A percentile compares a stretch with the other conserved stretches of the same genome.
phyloP scores from a whole-genome alignment of 192 early-diverging fungal genomes.

The Dissophora globulifera region DNA sequence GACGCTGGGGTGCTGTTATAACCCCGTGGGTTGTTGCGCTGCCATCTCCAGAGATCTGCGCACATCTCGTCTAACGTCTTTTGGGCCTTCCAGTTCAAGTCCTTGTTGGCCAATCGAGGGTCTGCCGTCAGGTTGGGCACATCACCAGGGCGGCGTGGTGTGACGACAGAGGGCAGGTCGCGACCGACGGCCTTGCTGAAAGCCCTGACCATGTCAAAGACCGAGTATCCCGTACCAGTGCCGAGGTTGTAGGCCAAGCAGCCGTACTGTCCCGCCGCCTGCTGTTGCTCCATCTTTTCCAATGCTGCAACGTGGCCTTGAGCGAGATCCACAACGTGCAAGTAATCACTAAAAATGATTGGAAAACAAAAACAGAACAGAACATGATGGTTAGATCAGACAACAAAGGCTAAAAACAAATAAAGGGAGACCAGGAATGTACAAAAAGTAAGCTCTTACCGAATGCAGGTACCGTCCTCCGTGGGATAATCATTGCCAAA shows the following conservation, averaged over 20 bases:
- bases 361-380: neutral
- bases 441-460: constrained; percentile 15
- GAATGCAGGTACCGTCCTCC: constrained; percentile 81
- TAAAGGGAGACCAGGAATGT: neutral
- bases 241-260: constrained; percentile 91
- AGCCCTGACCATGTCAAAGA: constrained; percentile 89
- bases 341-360: constrained; percentile 94
- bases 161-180: constrained; percentile 77
- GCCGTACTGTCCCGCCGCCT: constrained; percentile 27
- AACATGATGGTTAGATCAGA: neutral
- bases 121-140: constrained; percentile 61
- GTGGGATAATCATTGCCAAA: constrained; percentile 96
- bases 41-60: constrained; percentile 68
- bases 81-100: constrained; percentile 61
- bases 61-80: constrained; percentile 65
- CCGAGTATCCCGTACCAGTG: constrained; percentile 88
- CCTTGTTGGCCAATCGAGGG: constrained; percentile 57
- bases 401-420: too few species aligned
- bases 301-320: constrained; percentile 88
- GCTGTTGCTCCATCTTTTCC: constrained; percentile 72
- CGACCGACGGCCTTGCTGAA: constrained; percentile 83
- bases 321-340: constrained; percentile 94
- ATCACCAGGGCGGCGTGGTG: constrained; percentile 61
- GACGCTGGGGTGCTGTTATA: constrained; percentile 16
- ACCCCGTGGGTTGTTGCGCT: constrained; percentile 59